Conservation (phyloP, 164 flowering plant genomes). For the Chimonanthus praecox region DNA sequence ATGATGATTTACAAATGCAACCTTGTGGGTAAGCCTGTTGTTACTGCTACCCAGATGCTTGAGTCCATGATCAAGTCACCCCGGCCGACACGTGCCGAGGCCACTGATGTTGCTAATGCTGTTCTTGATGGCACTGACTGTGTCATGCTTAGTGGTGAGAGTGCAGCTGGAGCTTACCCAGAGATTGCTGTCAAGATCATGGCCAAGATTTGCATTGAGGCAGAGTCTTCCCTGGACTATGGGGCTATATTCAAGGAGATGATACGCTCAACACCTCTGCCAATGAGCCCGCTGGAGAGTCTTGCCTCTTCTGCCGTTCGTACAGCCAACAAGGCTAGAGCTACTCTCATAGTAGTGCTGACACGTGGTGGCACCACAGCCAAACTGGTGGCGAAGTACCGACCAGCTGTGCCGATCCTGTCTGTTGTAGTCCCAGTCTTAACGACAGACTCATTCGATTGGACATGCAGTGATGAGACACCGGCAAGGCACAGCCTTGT, state of each 20-base stretch:
- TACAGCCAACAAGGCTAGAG: conserved; percentile 69
- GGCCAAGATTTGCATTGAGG: conserved; percentile 75
- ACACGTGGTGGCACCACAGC: conserved; percentile 84
- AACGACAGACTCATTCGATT: conserved; percentile 69
- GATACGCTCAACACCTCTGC: conserved; percentile 67
- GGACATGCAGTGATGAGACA: conserved; percentile 74
- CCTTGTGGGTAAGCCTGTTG: conserved; percentile 79
- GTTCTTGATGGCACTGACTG: conserved; percentile 88
- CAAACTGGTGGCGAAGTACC: conserved; percentile 77
- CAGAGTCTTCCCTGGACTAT: conserved; percentile 77
- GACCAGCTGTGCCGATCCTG: conserved; percentile 81
- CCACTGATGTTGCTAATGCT: conserved; percentile 88
- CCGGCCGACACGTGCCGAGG: conserved; percentile 83
- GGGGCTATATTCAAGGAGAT: conserved; percentile 64
- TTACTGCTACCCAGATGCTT: conserved; percentile 88
- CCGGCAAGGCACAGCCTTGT: conserved; percentile 79
- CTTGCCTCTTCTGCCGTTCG: conserved; percentile 85
- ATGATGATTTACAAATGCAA: conserved; percentile 94
- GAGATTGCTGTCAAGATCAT: conserved; percentile 78
- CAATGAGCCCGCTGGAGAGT: conserved; percentile 83
- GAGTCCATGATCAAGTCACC: conserved; percentile 93
- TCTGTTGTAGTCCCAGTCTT: conserved; percentile 77
- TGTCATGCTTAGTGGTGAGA: conserved; percentile 92
- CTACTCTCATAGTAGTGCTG: conserved; percentile 63
- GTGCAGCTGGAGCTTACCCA: conserved; percentile 85